Conservation (phyloP, 2,329 filamentous ascomycete genomes). For the Dactylonectria estremocensis region DNA sequence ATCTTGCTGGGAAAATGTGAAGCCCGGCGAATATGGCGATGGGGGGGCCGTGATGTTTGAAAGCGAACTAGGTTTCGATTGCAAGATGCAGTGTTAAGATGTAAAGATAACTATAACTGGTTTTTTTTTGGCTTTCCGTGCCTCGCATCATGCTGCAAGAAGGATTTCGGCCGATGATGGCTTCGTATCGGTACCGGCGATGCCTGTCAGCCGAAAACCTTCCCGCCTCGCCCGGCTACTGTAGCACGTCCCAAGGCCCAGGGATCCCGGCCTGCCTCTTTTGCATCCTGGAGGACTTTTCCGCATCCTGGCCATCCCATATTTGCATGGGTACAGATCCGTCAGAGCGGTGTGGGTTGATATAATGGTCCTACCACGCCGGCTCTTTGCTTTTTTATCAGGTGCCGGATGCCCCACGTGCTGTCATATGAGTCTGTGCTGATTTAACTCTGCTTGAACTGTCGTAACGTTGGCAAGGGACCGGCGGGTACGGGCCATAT, state of each 20-base stretch:
- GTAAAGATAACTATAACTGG: too few species aligned
- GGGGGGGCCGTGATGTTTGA: background rate
- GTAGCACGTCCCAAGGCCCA: background rate
- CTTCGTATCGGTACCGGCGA: background rate
- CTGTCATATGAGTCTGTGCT: background rate
- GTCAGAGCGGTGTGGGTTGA: slow-evolving; percentile 5
- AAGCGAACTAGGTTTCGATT: background rate
- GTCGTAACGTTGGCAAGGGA: slow-evolving; percentile 13
- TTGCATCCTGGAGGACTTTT: too few species aligned
- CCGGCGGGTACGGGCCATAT: background rate
- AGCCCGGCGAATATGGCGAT: background rate
- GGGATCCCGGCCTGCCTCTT: background rate
- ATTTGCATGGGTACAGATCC: slow-evolving; percentile 18
- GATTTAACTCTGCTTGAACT: background rate
- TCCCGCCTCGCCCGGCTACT: slow-evolving; percentile 10
- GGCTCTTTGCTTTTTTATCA: slow-evolving; percentile 25
- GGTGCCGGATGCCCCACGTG: slow-evolving; percentile 17
- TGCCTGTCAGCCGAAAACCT: background rate
- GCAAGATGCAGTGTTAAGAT: background rate
- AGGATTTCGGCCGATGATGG: background rate
- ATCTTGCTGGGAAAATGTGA: background rate
- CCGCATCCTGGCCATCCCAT: too few species aligned
- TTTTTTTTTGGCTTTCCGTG: background rate
- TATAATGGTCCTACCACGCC: slow-evolving; percentile 13
- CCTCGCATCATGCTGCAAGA: too few species aligned